Conservation (phyloP, 768 basidiomycete genomes). For the Scleroderma bovista region DNA sequence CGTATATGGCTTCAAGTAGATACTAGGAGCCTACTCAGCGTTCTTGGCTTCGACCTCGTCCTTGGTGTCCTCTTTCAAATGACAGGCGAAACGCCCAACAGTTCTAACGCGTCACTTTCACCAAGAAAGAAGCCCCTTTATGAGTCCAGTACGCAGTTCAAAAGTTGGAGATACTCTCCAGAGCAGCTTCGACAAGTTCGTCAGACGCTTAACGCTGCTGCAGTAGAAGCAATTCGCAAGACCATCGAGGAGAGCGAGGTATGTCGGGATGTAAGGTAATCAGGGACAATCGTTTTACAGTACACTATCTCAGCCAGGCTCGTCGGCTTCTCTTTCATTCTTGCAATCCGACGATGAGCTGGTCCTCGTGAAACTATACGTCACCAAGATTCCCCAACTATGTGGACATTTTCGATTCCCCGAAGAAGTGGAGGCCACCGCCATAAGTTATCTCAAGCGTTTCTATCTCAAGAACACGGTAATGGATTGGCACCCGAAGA, state of each 20-base stretch:
- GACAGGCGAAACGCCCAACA: no score
- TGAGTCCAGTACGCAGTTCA: constrained; percentile 75
- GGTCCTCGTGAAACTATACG: constrained; percentile 83
- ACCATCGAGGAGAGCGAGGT: constrained; percentile 50
- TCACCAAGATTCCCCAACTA: constrained; percentile 77
- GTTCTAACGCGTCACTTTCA: not conserved
- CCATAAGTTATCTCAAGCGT: constrained; percentile 86
- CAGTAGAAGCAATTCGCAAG: constrained; percentile 68
- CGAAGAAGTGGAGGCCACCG: constrained; percentile 91
- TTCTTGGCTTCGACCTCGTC: no score
- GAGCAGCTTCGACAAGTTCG: constrained; percentile 59
- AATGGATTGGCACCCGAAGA: constrained; percentile 99
- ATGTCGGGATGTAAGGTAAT: not conserved
- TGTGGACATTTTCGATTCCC: constrained; percentile 84
- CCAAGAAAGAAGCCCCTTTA: constrained; percentile 45
- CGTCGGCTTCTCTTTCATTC: constrained; percentile 64
- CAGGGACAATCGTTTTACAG: not conserved
- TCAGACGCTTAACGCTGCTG: constrained; percentile 62
- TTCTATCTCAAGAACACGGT: constrained; percentile 98
- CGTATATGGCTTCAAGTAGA: no score
- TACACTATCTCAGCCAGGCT: constrained; percentile 41
- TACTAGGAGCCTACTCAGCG: no score
- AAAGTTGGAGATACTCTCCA: constrained; percentile 84
- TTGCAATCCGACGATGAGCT: constrained; percentile 61
- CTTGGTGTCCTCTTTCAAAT: no score